Evolutionary conservation across 176 grass and related monocot genomes (phyloP).

Genomic region (Elaeis guineensis): DNA sequence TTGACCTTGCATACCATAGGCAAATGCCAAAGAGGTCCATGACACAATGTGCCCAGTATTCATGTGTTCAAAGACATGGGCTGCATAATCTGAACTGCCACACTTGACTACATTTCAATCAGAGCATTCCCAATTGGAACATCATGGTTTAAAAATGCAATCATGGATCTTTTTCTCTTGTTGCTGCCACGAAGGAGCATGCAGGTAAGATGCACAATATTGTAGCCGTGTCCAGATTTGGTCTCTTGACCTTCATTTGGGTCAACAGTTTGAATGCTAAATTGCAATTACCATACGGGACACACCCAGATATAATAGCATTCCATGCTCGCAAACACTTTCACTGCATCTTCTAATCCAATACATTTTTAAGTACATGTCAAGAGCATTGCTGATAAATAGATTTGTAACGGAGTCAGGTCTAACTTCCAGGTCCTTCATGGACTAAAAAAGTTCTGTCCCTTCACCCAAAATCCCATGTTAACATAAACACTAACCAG

Average conservation of each 20-base stretch:
- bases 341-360: constrained; percentile 2
- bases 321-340: background rate
- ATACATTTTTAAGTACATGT: constrained; percentile 6
- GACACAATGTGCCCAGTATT: background rate
- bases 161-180: background rate
- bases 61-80: background rate
- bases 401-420: constrained; percentile 2
- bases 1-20: constrained; percentile 7
- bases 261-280: background rate
- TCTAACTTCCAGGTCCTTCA: background rate
- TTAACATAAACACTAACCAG: background rate
- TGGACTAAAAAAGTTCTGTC: background rate
- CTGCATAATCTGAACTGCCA: background rate
- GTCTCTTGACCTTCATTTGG: constrained; percentile 2
- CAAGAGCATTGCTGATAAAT: constrained; percentile 6
- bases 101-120: constrained; percentile 3
- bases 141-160: background rate
- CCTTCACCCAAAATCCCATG: background rate
- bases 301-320: constrained; percentile 4
- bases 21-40: background rate
- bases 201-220: constrained; percentile 1
- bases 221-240: background rate
- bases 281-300: constrained; percentile 2
- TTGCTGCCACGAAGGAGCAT: background rate
- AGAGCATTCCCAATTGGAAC: background rate